A percentile compares a stretch with the other conserved stretches of the same genome.
Evolutionary conservation across 768 basidiomycete genomes (phyloP).

Genomic region (Boletus rubropictus): DNA sequence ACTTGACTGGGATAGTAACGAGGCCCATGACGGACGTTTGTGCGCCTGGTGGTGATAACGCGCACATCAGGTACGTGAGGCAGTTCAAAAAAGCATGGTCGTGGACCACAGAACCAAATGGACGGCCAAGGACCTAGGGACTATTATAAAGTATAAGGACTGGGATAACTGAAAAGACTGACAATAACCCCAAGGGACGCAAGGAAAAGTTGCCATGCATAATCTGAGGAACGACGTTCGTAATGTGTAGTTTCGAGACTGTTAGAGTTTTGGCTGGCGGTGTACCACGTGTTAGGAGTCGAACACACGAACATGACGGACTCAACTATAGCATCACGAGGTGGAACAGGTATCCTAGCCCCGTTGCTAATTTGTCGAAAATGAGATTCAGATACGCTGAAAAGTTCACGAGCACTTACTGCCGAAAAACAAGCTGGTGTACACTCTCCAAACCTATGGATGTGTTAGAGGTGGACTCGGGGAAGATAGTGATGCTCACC

Average conservation of each 20-base stretch:
- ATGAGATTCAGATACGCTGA: background rate
- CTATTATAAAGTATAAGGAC: background rate
- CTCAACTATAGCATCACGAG: constrained; percentile 41
- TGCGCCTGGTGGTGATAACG: constrained; percentile 58
- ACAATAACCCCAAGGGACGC: constrained; percentile 57
- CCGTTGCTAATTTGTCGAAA: constrained; percentile 17
- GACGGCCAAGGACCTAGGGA: constrained; percentile 51
- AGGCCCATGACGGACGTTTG: constrained; percentile 78
- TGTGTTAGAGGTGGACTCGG: background rate
- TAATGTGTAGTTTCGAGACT: constrained; percentile 62
- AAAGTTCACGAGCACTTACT: constrained; percentile 31
- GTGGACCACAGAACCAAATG: constrained; percentile 52
- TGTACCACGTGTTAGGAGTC: background rate
- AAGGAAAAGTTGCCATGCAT: constrained; percentile 67
- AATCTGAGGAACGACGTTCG: constrained; percentile 57
- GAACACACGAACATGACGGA: background rate
- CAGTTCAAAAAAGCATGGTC: constrained; percentile 60
- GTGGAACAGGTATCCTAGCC: constrained; percentile 36
- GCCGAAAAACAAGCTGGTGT: constrained; percentile 71
- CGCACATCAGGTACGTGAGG: constrained; percentile 63
- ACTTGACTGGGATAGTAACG: constrained; percentile 63
- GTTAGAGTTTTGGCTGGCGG: constrained; percentile 56
- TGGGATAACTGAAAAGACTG: constrained; percentile 22
- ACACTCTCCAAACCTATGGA: constrained; percentile 63
- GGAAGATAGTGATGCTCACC: constrained; percentile 33